These are phyloP conservation scores for Pilatotrama ljubarskyi DNA, from an alignment of 768 basidiomycete species.

Conservation along the genomic window DNA sequence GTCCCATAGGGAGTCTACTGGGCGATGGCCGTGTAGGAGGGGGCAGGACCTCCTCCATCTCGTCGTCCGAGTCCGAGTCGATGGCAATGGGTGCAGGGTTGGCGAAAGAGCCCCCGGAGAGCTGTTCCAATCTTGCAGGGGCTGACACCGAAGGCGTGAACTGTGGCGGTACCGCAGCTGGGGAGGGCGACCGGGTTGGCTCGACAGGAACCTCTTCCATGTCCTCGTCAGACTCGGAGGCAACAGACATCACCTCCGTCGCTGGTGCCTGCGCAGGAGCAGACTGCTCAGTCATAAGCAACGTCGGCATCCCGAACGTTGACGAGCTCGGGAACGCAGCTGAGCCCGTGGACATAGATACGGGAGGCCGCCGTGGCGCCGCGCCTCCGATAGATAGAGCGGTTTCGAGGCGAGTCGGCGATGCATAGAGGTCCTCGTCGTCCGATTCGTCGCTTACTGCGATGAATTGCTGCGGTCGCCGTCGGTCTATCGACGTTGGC, in stretches of 20 bases:
- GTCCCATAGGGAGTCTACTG: neutral
- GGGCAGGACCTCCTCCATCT: conserved; percentile 42
- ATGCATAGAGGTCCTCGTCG: conserved; percentile 50
- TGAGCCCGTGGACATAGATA: conserved; percentile 1
- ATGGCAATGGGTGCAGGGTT: neutral
- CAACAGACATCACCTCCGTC: neutral
- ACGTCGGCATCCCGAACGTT: conserved; percentile 40
- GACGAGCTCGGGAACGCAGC: conserved; percentile 23
- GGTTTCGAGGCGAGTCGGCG: conserved; percentile 62
- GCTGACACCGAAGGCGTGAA: neutral
- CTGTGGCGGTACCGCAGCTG: too few relatives aligned
- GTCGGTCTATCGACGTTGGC: conserved; percentile 3
- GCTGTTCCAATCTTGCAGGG: neutral
- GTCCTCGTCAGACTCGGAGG: conserved; percentile 34
- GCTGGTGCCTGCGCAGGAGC: neutral
- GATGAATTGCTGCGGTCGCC: conserved; percentile 5
- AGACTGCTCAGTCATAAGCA: conserved; percentile 26
- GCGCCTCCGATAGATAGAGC: conserved; percentile 68
- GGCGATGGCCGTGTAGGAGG: neutral
- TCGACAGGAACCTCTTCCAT: conserved; percentile 36
- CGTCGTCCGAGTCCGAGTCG: conserved; percentile 33
- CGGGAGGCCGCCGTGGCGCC: conserved; percentile 35
- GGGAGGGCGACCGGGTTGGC: neutral
- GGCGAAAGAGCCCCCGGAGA: neutral
- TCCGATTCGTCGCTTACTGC: conserved; percentile 22